These are phyloP conservation scores for Pseudogymnoascus sp. DNA, from an alignment of 2,329 filamentous ascomycete genomes.

Conservation along the genomic window DNA sequence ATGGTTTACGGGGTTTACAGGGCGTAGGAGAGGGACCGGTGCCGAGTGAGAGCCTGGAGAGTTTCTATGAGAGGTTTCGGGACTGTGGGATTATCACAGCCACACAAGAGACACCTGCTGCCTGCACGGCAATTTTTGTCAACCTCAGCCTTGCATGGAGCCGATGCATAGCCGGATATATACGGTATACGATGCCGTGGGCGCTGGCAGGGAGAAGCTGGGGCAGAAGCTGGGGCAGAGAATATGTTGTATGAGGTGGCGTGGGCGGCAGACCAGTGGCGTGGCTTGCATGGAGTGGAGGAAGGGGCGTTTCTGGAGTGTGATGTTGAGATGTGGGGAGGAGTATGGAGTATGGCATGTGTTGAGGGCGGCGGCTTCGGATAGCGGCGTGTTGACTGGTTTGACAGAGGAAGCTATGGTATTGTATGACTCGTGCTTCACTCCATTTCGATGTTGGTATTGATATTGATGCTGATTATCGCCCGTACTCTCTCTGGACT, in stretches of 20 bases:
- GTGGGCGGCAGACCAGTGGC: not conserved
- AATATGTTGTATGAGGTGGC: not conserved
- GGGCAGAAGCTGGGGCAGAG: not conserved
- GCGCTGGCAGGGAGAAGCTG: not conserved
- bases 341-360: not conserved
- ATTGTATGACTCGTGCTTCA: not conserved
- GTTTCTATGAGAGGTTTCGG: not conserved
- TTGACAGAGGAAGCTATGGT: not conserved
- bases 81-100: not conserved
- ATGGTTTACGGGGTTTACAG: not conserved
- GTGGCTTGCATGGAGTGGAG: not conserved
- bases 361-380: not conserved
- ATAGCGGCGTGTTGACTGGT: not conserved
- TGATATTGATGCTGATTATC: not conserved
- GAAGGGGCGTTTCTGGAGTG: not conserved
- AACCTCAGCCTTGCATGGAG: not conserved
- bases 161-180: not conserved
- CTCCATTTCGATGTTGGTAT: not conserved
- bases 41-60: not conserved
- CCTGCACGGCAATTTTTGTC: not conserved
- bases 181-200: not conserved
- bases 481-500: too few relatives aligned
- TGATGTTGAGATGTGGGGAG: not conserved
- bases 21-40: not conserved
- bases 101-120: not conserved